Conservation (phyloP, 768 basidiomycete species). For the Sporobolomyces pararoseus region DNA sequence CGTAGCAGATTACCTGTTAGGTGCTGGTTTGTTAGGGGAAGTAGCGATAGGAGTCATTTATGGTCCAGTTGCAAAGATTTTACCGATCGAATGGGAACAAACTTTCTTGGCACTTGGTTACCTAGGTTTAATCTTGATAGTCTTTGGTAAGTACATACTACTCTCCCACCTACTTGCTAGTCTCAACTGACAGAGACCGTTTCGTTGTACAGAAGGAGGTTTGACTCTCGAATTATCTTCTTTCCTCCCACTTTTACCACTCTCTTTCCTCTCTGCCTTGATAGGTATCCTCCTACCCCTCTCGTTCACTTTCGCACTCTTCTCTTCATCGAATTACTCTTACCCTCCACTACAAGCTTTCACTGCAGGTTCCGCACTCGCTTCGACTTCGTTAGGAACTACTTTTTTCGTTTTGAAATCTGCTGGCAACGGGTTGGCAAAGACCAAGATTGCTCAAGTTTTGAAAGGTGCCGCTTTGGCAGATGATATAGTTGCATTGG, state of each 20-base stretch:
- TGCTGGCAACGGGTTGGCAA: slow-evolving; percentile 49
- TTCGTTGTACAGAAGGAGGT: slow-evolving; percentile 52
- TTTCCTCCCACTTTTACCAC: slow-evolving; percentile 54
- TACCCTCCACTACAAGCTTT: slow-evolving; percentile 53
- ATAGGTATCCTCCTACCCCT: slow-evolving; percentile 54
- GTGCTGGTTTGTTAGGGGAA: slow-evolving; percentile 58
- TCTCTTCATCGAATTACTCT: slow-evolving; percentile 6
- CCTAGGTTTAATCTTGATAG: slow-evolving; percentile 56
- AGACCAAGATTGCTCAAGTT: slow-evolving; percentile 58
- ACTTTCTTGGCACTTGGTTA: slow-evolving; percentile 56
- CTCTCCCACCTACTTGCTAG: no score
- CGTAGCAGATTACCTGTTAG: slow-evolving; percentile 52
- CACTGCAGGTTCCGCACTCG: slow-evolving; percentile 61
- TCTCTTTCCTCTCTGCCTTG: slow-evolving; percentile 52
- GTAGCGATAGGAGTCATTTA: slow-evolving; percentile 59
- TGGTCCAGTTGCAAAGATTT: slow-evolving; percentile 57
- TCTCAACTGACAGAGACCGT: no score
- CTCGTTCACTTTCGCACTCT: slow-evolving; percentile 54
- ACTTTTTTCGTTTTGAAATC: slow-evolving; percentile 59
- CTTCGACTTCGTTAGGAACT: slow-evolving; percentile 65
- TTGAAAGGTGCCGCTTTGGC: slow-evolving; percentile 62
- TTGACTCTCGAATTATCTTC: slow-evolving; percentile 56
- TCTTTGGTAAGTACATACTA: slow-evolving; percentile 47
- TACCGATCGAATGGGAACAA: slow-evolving; percentile 51
- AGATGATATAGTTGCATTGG: slow-evolving; percentile 63